A percentile compares a stretch with the other conserved stretches of the same genome.
Conservation (phyloP, 306 rosid genomes). For the Hippophae rhamnoides region DNA sequence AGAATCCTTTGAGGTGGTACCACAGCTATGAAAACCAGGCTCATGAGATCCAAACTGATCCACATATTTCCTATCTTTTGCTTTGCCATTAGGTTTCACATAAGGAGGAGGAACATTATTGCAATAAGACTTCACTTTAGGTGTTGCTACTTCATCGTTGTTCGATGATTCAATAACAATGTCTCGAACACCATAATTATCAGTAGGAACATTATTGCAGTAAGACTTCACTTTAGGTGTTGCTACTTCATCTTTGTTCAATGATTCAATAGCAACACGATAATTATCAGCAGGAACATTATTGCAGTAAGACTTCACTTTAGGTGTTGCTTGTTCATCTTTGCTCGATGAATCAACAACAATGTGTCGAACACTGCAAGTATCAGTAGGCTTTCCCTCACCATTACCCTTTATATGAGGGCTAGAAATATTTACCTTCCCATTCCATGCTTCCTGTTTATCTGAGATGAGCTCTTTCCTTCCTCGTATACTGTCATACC, state of each 20-base stretch:
- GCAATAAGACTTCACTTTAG: conserved; percentile 40
- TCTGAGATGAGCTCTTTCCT: conserved; percentile 32
- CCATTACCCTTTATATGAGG: conserved; percentile 26
- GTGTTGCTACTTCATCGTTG: conserved; percentile 40
- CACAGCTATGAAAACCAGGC: conserved; percentile 16
- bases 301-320: conserved; percentile 41
- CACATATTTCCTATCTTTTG: conserved; percentile 31
- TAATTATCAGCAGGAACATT: conserved; percentile 52
- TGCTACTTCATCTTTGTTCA: conserved; percentile 37
- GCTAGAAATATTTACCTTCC: conserved; percentile 29
- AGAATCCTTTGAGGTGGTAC: conserved; percentile 7
- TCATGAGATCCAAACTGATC: conserved; percentile 23
- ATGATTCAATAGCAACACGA: conserved; percentile 19
- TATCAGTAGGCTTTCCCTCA: conserved; percentile 28
- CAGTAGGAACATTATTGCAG: conserved; percentile 57
- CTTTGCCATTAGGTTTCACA: conserved; percentile 48
- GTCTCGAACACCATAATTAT: conserved; percentile 23
- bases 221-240: conserved; percentile 40
- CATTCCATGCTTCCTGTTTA: conserved; percentile 33
- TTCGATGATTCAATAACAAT: conserved; percentile 19
- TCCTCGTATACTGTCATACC: conserved; percentile 24
- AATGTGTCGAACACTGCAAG: too few relatives aligned
- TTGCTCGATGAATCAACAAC: conserved; percentile 1
- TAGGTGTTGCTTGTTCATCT: conserved; percentile 38
- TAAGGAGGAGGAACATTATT: conserved; percentile 79